phyloP scores from a whole-genome alignment of 441 rosid genomes.

The Cnidoscolus chayamansa region DNA sequence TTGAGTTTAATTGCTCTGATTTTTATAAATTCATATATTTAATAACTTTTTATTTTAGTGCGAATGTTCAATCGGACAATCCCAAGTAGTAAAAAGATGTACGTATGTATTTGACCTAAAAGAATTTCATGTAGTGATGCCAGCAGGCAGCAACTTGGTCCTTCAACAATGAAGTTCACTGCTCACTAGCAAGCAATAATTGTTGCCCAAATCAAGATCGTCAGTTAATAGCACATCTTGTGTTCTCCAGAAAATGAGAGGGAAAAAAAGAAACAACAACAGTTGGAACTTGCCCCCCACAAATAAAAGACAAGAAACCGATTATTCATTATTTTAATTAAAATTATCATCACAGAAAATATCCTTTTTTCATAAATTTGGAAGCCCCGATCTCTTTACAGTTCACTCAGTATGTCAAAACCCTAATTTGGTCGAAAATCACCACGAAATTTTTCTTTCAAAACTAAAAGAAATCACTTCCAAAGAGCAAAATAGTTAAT shows the following conservation, averaged over 20 bases:
- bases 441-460: too few relatives aligned
- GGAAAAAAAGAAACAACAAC: not conserved
- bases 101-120: too few relatives aligned
- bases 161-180: slow-evolving; percentile 4
- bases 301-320: not conserved
- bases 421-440: not conserved
- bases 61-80: too few relatives aligned
- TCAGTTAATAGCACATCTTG: not conserved
- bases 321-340: not conserved
- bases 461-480: too few relatives aligned
- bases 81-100: too few relatives aligned
- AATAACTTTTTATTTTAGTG: too few relatives aligned
- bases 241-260: not conserved
- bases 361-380: not conserved
- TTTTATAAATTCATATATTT: too few relatives aligned
- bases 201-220: not conserved
- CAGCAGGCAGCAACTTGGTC: not conserved
- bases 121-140: too few relatives aligned
- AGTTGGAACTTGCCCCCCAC: not conserved
- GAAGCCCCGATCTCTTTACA: not conserved
- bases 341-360: not conserved
- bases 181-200: not conserved
- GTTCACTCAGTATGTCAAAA: not conserved
- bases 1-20: too few relatives aligned
- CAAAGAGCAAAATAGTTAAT: too few relatives aligned